Base-by-base conservation (phyloP, 352 stramenopile species). In the Phytophthora agathidicida region DNA sequence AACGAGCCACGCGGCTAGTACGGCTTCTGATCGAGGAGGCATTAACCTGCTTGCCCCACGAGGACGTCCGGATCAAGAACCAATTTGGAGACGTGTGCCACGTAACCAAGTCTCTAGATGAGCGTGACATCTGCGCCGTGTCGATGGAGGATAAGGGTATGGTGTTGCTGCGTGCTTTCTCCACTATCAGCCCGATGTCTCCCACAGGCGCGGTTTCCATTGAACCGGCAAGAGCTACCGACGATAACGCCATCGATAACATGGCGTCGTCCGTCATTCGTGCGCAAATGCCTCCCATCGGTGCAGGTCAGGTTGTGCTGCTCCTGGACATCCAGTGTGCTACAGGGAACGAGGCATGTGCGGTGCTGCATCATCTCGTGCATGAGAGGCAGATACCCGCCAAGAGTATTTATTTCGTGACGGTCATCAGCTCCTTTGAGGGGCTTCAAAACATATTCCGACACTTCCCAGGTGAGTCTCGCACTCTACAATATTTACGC, bases 351-450 rank as follows among this genome's bases (percentile, higher is more conserved):
- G 54, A 71, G 14, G 71, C 72, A 9, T 77, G 67, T 11, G 56
- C 65, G 14, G 77, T 61, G 2, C 35, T 89, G n/a, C 31, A 71
- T 17, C 62, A 81, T 35, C 74, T 89, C 7, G 52, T 83, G 4
- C 41, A 50, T 7, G 45, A 70, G 5, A 53, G 24, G 7, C 50
- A 61, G 19, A 51, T 88, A 10, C 33, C 39, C 5, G 52, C 66
- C 7, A 58, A 54, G 6, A 68, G 26, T 60, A 86, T 90, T 67
- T 87, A 86, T 68, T 79, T 85, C 39, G 68, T 81, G 41, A 73
- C 73, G 2, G 42, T 88, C 17, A 75, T 81, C 31, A 80, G 63
- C 45, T 72, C 75, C 1, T 53, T 75, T 7, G 61, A 69, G 6
- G 77, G 75, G 2, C 52, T 88, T 16, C 63, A 80, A 17, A 63